A percentile compares a stretch with the other conserved stretches of the same genome.
phyloP scores from a whole-genome alignment of 2,329 filamentous ascomycete species.

The Aspergillus sp. region DNA sequence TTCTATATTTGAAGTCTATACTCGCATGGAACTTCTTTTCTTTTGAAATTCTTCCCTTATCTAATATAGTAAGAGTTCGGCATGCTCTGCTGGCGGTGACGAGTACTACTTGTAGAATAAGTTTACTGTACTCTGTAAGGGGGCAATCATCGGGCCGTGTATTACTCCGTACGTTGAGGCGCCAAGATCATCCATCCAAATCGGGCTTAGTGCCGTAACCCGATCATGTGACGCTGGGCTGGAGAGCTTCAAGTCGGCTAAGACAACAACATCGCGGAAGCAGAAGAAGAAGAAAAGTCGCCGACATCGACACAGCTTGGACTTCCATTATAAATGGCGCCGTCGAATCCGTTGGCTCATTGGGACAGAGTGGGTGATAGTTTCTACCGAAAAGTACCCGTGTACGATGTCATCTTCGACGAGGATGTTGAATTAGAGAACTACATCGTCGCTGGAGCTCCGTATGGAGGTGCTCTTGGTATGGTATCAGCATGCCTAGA shows the following conservation, averaged over 20 bases:
- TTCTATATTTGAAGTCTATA: too few relatives aligned
- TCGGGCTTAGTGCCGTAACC: neutral
- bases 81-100: too few relatives aligned
- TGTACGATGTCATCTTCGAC: constrained; percentile 91
- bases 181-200: neutral
- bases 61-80: too few relatives aligned
- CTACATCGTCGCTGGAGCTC: constrained; percentile 83
- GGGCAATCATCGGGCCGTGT: too few relatives aligned
- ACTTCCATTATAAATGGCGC: constrained; percentile 29
- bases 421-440: constrained; percentile 90
- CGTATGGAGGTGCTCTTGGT: constrained; percentile 91
- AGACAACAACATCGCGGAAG: neutral
- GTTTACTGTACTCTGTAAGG: too few relatives aligned
- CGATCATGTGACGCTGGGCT: neutral
- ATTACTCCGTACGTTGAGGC: too few relatives aligned
- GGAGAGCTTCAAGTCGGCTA: neutral
- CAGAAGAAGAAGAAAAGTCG: neutral
- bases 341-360: constrained; percentile 65
- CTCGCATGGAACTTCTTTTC: too few relatives aligned
- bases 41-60: too few relatives aligned
- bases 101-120: too few relatives aligned
- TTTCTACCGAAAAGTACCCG: constrained; percentile 90
- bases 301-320: constrained; percentile 3
- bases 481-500: constrained; percentile 27
- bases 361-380: constrained; percentile 91